Evolutionary conservation across 257 asterid species (phyloP).

Genomic region (Jacaranda copaia): DNA sequence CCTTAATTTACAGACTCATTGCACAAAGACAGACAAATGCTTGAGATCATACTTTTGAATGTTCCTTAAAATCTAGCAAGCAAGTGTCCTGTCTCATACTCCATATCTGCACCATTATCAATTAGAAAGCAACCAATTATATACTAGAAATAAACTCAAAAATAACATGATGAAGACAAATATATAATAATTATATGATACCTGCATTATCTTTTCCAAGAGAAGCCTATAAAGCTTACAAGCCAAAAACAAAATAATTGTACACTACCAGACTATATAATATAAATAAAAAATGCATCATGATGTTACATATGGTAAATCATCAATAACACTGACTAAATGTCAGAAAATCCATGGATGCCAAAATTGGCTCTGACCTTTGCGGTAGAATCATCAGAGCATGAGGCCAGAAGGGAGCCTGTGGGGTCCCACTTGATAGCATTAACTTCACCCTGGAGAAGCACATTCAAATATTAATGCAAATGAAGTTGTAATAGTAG

Average conservation of each 20-base stretch:
- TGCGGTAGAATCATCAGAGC: slow-evolving; percentile 96
- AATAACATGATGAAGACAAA: slow-evolving; percentile 19
- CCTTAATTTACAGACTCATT: slow-evolving; percentile 14
- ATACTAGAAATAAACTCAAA: slow-evolving; percentile 11
- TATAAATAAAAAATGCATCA: slow-evolving; percentile 7
- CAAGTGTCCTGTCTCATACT: slow-evolving; percentile 80
- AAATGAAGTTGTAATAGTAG: slow-evolving; percentile 15
- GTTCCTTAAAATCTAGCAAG: slow-evolving; percentile 82
- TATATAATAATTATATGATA: not conserved
- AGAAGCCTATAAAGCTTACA: slow-evolving; percentile 5
- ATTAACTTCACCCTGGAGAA: slow-evolving; percentile 87
- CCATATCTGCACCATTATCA: slow-evolving; percentile 84
- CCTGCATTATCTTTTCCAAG: slow-evolving; percentile 3
- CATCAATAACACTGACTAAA: not conserved
- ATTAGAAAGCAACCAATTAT: slow-evolving; percentile 32
- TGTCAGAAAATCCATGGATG: slow-evolving; percentile 6
- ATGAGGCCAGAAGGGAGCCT: slow-evolving; percentile 89
- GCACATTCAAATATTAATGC: slow-evolving; percentile 36
- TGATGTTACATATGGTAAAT: not conserved
- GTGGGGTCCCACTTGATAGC: slow-evolving; percentile 99
- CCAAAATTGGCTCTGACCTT: slow-evolving; percentile 61
- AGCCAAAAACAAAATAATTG: slow-evolving; percentile 19
- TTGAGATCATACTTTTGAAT: slow-evolving; percentile 62
- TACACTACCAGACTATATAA: slow-evolving; percentile 10
- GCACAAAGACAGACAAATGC: slow-evolving; percentile 22